Base-by-base conservation (phyloP, 2,329 filamentous ascomycete species). In the Kalmusia sp. region DNA sequence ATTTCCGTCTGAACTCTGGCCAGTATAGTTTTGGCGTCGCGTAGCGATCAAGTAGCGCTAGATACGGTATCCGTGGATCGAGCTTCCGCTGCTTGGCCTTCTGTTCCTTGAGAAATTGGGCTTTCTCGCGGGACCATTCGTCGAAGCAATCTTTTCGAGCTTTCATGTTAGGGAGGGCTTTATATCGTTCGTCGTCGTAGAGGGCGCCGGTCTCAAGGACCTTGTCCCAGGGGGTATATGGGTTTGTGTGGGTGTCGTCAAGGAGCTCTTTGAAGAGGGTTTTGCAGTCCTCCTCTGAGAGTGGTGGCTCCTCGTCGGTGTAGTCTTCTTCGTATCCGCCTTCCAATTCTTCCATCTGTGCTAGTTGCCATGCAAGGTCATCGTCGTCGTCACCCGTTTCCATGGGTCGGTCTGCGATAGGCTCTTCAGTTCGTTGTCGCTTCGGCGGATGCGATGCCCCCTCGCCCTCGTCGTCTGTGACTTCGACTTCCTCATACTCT, bases 371-470 rank as follows among this genome's bases (percentile, higher is more conserved):
- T 30, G 91, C 93, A 64, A 99, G 96, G 68, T 99, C 95, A 48
- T 93, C 93, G 72, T 98, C 95, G 51, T n/a, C n/a, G n/a, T n/a
- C n/a, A n/a, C 90, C 91, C 66, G 96, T 96, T 65, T 97, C 93
- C 6, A 95, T 77, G 0, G 80, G 77, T 39, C 77, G 75, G 11
- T 82, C 76, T 64, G 43, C 79, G 59, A 54, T 54, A 31, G 30
- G 78, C 66, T 55, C 77, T 65, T 65, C 78, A 67, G 62, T 86
- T 67, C 72, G 81, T 68, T 70, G 77, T 51, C 73, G 81, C 75
- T 79, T 85, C 52, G 70, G 76, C 61, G 74, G 71, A 54, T 84
- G 81, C 11, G 76, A 80, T 38, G 82, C 49, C 2, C 80, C 79
- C 50, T 77, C 77, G 2, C 70, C 74, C 54, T 82, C 80, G 11